Conservation (phyloP, 345 rosid species). For the Boechera divaricarpa region DNA sequence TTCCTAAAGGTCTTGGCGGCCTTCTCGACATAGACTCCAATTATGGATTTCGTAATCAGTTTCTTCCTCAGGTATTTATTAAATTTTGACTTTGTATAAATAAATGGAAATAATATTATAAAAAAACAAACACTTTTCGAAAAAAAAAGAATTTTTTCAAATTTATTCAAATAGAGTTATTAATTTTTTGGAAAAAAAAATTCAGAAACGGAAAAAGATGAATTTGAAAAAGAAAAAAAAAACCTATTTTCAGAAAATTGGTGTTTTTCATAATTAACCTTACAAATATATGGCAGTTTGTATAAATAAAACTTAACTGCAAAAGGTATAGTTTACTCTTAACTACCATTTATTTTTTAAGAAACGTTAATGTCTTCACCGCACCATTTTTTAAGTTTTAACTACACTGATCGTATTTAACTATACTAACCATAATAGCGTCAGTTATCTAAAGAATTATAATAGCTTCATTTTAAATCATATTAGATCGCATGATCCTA, state of each 20-base stretch:
- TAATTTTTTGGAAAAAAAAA: too few relatives aligned
- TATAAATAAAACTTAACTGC: background rate
- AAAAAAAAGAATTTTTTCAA: background rate
- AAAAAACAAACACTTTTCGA: background rate
- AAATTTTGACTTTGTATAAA: background rate
- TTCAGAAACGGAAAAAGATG: background rate
- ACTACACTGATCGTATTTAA: background rate
- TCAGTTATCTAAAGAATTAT: background rate
- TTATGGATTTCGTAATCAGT: conserved; percentile 71
- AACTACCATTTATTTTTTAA: too few relatives aligned
- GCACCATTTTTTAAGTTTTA: too few relatives aligned
- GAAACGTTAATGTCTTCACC: background rate
- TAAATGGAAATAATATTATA: background rate
- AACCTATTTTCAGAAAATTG: background rate
- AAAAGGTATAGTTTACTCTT: background rate
- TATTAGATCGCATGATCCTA: background rate
- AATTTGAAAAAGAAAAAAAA: too few relatives aligned
- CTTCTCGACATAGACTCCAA: conserved; percentile 69
- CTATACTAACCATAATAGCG: background rate
- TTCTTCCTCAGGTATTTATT: conserved; percentile 77
- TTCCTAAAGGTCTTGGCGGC: conserved; percentile 77
- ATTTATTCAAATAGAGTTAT: too few relatives aligned
- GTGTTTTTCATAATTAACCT: background rate
- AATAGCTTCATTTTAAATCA: background rate
- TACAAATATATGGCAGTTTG: background rate